These are phyloP conservation scores for Metschnikowia noctiluminum DNA, from an alignment of 805 yeast genomes.

Conservation along the genomic window DNA sequence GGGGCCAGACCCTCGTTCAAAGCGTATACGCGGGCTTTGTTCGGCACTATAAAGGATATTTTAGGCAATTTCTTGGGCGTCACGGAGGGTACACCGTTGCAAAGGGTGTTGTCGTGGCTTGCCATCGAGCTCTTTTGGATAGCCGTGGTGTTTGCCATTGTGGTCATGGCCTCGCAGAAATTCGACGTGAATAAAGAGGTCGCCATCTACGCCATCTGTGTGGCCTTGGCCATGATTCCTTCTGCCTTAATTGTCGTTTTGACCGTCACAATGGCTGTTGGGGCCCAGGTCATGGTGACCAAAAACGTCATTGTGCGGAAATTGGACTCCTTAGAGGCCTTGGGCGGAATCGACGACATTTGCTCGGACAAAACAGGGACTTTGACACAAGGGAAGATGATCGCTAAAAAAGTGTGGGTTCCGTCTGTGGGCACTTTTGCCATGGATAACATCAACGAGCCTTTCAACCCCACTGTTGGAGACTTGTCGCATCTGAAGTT, in stretches of 20 bases:
- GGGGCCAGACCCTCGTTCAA: slow-evolving; percentile 30
- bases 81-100: slow-evolving; percentile 79
- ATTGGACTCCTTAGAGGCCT: slow-evolving; percentile 71
- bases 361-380: slow-evolving; percentile 85
- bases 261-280: slow-evolving; percentile 79
- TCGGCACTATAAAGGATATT: slow-evolving; percentile 48
- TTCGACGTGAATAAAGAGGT: slow-evolving; percentile 71
- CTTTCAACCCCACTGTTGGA: slow-evolving; percentile 63
- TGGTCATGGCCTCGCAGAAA: slow-evolving; percentile 81
- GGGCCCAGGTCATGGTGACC: slow-evolving; percentile 66
- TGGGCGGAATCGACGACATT: slow-evolving; percentile 74
- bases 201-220: slow-evolving; percentile 86
- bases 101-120: slow-evolving; percentile 66
- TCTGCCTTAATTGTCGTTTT: slow-evolving; percentile 77
- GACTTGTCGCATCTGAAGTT: slow-evolving; percentile 30
- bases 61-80: slow-evolving; percentile 71
- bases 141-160: slow-evolving; percentile 79
- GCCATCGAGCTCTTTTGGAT: slow-evolving; percentile 68
- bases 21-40: slow-evolving; percentile 44
- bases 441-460: slow-evolving; percentile 52
- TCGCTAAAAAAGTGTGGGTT: slow-evolving; percentile 63
- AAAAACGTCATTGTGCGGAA: slow-evolving; percentile 72
- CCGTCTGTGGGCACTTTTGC: slow-evolving; percentile 59
- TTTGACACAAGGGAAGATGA: slow-evolving; percentile 75
- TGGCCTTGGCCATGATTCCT: slow-evolving; percentile 77